These are phyloP conservation scores for Tulasnella sp. DNA, from an alignment of 768 basidiomycete species.

Conservation along the genomic window DNA sequence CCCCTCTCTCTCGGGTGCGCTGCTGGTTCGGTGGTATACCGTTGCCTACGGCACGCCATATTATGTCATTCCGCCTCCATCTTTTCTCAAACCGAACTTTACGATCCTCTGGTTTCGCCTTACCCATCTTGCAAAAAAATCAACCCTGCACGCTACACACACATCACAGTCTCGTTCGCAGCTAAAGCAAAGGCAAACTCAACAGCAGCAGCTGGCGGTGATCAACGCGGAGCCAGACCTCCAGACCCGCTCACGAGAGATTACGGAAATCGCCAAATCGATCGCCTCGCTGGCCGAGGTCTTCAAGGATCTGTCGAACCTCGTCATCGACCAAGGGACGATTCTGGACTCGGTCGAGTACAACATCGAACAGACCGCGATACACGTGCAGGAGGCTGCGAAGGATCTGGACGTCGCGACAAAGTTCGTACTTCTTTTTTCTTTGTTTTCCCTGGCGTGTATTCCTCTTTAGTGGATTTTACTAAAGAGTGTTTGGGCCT, in stretches of 20 bases:
- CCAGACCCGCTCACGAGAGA: conserved; percentile 63
- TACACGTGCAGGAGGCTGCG: conserved; percentile 79
- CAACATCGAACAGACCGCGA: conserved; percentile 91
- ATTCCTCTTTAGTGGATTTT: background rate
- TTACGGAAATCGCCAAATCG: conserved; percentile 87
- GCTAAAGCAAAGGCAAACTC: conserved; percentile 36
- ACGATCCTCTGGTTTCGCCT: background rate
- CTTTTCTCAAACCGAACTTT: conserved; percentile 8
- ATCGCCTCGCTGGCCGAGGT: conserved; percentile 91
- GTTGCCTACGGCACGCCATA: conserved; percentile 2
- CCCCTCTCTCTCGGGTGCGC: background rate
- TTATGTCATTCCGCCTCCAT: background rate
- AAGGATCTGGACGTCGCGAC: conserved; percentile 83
- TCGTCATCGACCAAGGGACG: conserved; percentile 98
- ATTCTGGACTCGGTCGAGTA: conserved; percentile 96
- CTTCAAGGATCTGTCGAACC: conserved; percentile 89
- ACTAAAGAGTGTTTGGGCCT: conserved; percentile 16
- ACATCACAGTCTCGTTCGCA: conserved; percentile 42
- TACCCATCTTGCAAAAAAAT: conserved; percentile 29
- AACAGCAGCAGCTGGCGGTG: conserved; percentile 39
- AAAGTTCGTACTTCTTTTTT: conserved; percentile 54
- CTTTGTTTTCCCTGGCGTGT: background rate
- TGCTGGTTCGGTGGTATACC: background rate
- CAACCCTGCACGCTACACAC: conserved; percentile 38
- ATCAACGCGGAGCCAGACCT: conserved; percentile 46